Base-by-base conservation (phyloP, 2,329 filamentous ascomycete genomes). In the Fusarium chaquense region DNA sequence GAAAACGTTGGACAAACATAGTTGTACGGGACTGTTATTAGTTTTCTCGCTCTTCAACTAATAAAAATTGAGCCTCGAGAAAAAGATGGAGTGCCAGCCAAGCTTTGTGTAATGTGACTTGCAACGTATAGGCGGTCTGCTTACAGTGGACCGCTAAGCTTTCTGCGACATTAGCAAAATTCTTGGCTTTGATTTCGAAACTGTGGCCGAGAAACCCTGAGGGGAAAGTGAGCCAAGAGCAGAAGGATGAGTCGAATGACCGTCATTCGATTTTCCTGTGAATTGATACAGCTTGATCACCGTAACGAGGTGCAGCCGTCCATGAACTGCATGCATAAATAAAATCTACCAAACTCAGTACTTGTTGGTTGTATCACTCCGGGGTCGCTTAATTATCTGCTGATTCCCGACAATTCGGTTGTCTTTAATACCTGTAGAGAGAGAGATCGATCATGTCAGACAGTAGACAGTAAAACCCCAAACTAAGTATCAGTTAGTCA, bases 231-330 rank as follows among this genome's bases (percentile, higher is more conserved):
- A 10, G 11, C 28, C 28, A 65, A 40, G 54, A 38, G 51, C 46
- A 43, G 40, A 36, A 40, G 38, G 51, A 32, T 35, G 45, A 43
- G 61, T 66, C 53, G 45, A 58, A 71, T 61, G 68, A 71, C 55
- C n/a, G 65, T 72, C 69, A 36, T 71, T 70, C 69, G 69, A 71
- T 72, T 57, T 26, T 54, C 16, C 12, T 47, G 32, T 28, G 33
- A 38, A 58, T 62, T 53, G 62, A 44, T 51, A 56, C 52, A 56
- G 26, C 15, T 52, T 26, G 13, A 52, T 41, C 9, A 26, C 65
- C 62, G 65, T 69, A 57, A 66, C 62, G 55, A 66, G 60, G 26
- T 66, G 26, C 32, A 47, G 66, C 56, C 41, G 59, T 41, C 22
- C 52, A 36, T 41, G 40, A 55, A 13, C 28, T 63, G 49, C 58